These are phyloP conservation scores for Musa itinerans DNA, from an alignment of 176 grass and related monocot genomes.

Conservation along the genomic window DNA sequence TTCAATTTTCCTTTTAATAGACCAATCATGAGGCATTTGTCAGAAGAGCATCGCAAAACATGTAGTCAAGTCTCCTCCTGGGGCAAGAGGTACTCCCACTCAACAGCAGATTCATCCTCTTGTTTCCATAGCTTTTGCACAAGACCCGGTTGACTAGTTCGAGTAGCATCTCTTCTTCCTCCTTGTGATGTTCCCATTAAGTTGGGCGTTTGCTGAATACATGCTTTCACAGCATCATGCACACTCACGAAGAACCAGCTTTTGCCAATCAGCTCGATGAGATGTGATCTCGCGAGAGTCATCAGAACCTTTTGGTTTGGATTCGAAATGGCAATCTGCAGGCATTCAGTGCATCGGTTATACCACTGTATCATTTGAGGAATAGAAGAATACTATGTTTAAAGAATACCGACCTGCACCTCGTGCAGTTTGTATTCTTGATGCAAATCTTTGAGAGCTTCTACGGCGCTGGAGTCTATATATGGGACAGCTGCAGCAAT, in stretches of 20 bases:
- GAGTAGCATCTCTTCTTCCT: background rate
- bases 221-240: conserved; percentile 14
- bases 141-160: background rate
- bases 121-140: background rate
- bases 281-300: background rate
- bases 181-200: background rate
- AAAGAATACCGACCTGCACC: conserved; percentile 1
- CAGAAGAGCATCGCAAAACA: too few relatives aligned
- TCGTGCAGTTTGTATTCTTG: conserved; percentile 15
- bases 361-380: background rate
- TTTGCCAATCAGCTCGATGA: conserved; percentile 8
- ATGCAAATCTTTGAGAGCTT: conserved; percentile 22
- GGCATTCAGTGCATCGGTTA: background rate
- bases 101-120: background rate
- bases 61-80: too few relatives aligned
- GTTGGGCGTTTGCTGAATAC: conserved; percentile 4
- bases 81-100: background rate
- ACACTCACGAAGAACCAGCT: conserved; percentile 14
- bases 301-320: conserved; percentile 16
- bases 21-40: too few relatives aligned
- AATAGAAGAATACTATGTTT: background rate
- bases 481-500: conserved; percentile 14
- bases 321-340: conserved; percentile 19
- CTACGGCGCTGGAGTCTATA: conserved; percentile 13
- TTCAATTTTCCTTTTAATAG: too few relatives aligned